These are phyloP conservation scores for Daldinia childiae DNA, from an alignment of 495 filamentous ascomycete genomes.

Conservation along the genomic window DNA sequence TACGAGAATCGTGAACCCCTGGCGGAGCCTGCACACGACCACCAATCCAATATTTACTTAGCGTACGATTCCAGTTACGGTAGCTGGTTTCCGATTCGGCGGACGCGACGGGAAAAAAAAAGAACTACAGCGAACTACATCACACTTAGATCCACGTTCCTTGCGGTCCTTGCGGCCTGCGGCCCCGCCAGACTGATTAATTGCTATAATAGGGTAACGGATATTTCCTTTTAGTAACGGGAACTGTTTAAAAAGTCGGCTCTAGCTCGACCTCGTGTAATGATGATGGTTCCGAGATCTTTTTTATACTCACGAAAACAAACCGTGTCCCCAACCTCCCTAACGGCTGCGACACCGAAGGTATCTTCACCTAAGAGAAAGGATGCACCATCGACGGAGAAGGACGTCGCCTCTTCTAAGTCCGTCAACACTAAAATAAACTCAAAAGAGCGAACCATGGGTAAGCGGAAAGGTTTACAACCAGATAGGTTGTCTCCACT, in stretches of 20 bases:
- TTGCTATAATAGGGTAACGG: constrained; percentile 39
- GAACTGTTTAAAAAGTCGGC: constrained; percentile 40
- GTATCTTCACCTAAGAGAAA: constrained; percentile 37
- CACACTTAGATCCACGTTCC: constrained; percentile 29
- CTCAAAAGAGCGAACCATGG: constrained; percentile 42
- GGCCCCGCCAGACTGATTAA: constrained; percentile 27
- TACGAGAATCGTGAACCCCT: constrained; percentile 46
- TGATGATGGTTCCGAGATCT: constrained; percentile 54
- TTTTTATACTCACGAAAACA: constrained; percentile 47
- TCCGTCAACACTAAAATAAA: constrained; percentile 23
- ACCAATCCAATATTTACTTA: constrained; percentile 37
- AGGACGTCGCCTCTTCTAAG: constrained; percentile 18
- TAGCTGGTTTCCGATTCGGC: constrained; percentile 36
- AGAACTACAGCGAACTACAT: constrained; percentile 4
- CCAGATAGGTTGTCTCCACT: constrained; percentile 36
- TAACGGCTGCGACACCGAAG: constrained; percentile 20
- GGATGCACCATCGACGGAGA: constrained; percentile 44
- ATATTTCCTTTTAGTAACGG: constrained; percentile 48
- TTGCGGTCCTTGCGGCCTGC: constrained; percentile 14
- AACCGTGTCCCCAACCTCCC: constrained; percentile 21
- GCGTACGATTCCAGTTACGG: constrained; percentile 31
- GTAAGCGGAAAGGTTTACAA: constrained; percentile 40
- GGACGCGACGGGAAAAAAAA: constrained; percentile 19
- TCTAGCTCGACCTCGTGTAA: constrained; percentile 33
- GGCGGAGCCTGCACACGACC: constrained; percentile 51